Percentiles rank a stretch among this genome's conserved stretches.
Conservation (phyloP, 2,329 filamentous ascomycete species). For the Graphilbum ipis-grandicollis region DNA sequence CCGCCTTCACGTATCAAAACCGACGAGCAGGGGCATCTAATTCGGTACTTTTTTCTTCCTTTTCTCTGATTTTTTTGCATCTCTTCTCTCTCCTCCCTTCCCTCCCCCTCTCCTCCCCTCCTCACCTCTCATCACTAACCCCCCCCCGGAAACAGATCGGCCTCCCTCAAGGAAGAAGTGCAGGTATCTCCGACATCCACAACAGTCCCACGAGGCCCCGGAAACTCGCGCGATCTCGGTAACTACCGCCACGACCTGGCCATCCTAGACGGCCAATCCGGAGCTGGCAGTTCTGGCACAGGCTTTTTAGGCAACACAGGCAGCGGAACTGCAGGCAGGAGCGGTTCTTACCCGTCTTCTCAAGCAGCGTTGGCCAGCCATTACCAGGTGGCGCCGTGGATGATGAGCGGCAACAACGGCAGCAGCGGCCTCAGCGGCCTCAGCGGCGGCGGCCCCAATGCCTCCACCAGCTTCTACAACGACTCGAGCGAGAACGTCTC, state of each 20-base stretch:
- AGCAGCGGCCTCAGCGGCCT: neutral
- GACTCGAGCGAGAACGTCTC: constrained; percentile 57
- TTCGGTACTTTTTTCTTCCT: constrained; percentile 15
- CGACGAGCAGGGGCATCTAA: constrained; percentile 28
- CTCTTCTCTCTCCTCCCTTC: too few species aligned
- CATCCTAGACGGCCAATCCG: constrained; percentile 32
- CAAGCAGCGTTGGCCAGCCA: constrained; percentile 21
- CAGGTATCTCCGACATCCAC: constrained; percentile 33
- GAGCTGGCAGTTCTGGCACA: too few species aligned
- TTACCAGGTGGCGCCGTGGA: constrained; percentile 42
- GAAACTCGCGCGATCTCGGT: constrained; percentile 39
- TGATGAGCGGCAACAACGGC: constrained; percentile 12
- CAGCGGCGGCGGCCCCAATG: neutral
- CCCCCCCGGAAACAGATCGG: constrained; percentile 4
- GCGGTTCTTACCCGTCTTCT: too few species aligned
- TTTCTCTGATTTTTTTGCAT: neutral
- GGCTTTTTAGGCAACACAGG: too few species aligned
- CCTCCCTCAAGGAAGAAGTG: constrained; percentile 16
- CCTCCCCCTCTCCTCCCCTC: too few species aligned
- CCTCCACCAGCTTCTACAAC: constrained; percentile 48
- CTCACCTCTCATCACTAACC: too few species aligned
- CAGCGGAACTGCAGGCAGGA: neutral
- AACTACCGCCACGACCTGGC: constrained; percentile 58
- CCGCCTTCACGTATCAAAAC: constrained; percentile 36
- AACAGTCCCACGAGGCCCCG: constrained; percentile 19